A percentile compares a stretch with the other conserved stretches of the same genome.
These are phyloP conservation scores for Cocos nucifera DNA, from an alignment of 176 grass and related monocot genomes.

Conservation along the genomic window DNA sequence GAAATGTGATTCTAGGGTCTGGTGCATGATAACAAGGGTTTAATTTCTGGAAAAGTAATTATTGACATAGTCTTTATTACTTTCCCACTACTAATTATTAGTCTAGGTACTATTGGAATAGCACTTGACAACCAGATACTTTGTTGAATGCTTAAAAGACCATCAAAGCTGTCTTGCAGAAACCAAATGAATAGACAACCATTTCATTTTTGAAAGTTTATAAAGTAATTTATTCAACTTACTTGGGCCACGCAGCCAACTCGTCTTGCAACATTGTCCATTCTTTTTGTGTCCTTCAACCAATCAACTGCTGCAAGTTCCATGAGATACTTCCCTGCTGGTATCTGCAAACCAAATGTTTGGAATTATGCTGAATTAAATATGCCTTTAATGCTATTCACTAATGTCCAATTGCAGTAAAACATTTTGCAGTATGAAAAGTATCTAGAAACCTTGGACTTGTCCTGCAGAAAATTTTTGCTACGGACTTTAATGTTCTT, in stretches of 20 bases:
- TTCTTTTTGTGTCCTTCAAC: conserved; percentile 59
- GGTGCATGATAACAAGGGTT: too few species aligned
- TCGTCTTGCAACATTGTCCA: conserved; percentile 81
- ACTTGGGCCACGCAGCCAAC: conserved; percentile 69
- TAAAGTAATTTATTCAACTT: not conserved
- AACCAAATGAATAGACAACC: too few species aligned
- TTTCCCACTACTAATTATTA: too few species aligned
- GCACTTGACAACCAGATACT: too few species aligned
- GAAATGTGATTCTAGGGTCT: too few species aligned
- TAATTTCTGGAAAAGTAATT: too few species aligned
- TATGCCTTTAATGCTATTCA: conserved; percentile 9
- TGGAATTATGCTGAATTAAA: too few species aligned
- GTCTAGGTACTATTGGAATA: too few species aligned
- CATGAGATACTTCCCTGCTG: conserved; percentile 78
- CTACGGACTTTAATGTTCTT: conserved; percentile 94
- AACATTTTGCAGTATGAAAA: not conserved
- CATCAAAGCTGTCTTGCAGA: too few species aligned
- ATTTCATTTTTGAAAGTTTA: not conserved
- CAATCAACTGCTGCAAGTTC: conserved; percentile 78
- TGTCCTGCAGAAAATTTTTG: conserved; percentile 72
- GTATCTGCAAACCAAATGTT: conserved; percentile 41
- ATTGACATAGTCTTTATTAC: too few species aligned
- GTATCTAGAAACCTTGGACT: conserved; percentile 64
- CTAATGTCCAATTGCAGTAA: conserved; percentile 11
- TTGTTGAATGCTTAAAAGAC: too few species aligned